These are phyloP conservation scores for Phytopythium delawarense DNA, from an alignment of 352 stramenopile genomes.

Conservation along the genomic window DNA sequence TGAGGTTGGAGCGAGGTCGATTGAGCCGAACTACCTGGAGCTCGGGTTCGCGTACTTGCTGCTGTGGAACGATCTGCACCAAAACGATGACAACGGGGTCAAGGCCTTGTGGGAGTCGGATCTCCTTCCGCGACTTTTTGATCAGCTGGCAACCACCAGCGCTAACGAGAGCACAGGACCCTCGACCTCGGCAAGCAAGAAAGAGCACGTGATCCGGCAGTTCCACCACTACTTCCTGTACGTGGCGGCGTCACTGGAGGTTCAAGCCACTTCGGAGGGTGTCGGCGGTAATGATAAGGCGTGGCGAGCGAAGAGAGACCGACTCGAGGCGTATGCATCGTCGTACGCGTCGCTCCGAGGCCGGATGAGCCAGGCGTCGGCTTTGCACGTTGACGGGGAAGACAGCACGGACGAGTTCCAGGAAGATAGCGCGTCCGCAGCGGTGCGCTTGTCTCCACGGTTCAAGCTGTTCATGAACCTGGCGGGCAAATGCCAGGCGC, in stretches of 20 bases:
- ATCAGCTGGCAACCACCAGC: background rate
- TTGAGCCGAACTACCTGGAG: constrained; percentile 25
- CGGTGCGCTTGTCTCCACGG: constrained; percentile 11
- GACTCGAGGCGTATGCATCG: constrained; percentile 17
- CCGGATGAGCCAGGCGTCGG: constrained; percentile 1
- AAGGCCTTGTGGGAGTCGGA: constrained; percentile 36
- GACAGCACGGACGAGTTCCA: background rate
- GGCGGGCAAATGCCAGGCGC: constrained; percentile 43
- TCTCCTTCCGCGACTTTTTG: constrained; percentile 19
- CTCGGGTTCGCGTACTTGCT: constrained; percentile 45
- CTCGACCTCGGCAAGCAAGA: background rate
- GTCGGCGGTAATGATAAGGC: background rate
- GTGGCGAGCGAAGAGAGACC: constrained; percentile 14
- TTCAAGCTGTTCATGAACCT: constrained; percentile 24
- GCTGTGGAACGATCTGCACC: constrained; percentile 26
- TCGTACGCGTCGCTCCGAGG: constrained; percentile 19
- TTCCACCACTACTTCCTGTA: constrained; percentile 50
- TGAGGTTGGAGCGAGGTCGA: background rate
- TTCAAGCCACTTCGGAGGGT: background rate
- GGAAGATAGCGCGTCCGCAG: background rate
- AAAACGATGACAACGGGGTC: constrained; percentile 22
- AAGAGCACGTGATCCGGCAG: constrained; percentile 19
- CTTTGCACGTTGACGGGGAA: constrained; percentile 3
- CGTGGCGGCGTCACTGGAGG: constrained; percentile 20
- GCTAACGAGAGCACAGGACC: background rate